Evolutionary conservation across 2,329 filamentous ascomycete genomes (phyloP), one percentile per base, ranked within the genome.

Genomic region (Trichoderma aggressivum): DNA sequence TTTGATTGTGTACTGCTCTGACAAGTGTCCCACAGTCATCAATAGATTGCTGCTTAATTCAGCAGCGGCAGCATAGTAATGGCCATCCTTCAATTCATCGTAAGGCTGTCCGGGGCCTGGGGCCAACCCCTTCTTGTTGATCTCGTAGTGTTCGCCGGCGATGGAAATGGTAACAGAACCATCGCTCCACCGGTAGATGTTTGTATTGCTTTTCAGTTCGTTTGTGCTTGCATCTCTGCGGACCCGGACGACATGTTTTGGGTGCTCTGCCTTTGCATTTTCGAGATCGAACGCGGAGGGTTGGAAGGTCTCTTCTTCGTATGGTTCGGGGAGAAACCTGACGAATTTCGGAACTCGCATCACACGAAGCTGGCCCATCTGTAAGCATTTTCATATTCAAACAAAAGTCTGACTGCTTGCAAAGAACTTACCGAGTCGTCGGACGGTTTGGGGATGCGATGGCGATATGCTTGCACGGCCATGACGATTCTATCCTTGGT

Each of bases 101-200:
- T 92, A 92, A 2, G 87, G 84, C 76, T 89, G 87, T 76, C 84
- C 82, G 14, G 81, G 82, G 2, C 86, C 83, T 2, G 91, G 91
- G 2, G 91, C 91, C 61, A 94, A 87, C 28, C 85, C 82, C 80
- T 93, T 94, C 75, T 88, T 89, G 73, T 89, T 86, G 59, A 94
- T 86, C 77, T 94, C 91, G 83, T 91, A 94, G 76, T 94, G 92
- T 74, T 90, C 89, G 72, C 89, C 89, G 16, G 92, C 92, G 28
- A 94, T 85, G n/a, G 91, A 88, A 28, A 95, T 83, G 12, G 92
- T 94, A 18, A 93, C 83, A 5, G 91, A 93, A 32, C 92, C 92
- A 77, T 95, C 92, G 73, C 90, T 93, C 92, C 92, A 95, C 75
- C 88, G 88, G 77, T 93, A 88, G 34, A 95, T 83, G 73, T 90